Base-by-base conservation (phyloP, 2,329 filamentous ascomycete species). In the Clonostachys solani region DNA sequence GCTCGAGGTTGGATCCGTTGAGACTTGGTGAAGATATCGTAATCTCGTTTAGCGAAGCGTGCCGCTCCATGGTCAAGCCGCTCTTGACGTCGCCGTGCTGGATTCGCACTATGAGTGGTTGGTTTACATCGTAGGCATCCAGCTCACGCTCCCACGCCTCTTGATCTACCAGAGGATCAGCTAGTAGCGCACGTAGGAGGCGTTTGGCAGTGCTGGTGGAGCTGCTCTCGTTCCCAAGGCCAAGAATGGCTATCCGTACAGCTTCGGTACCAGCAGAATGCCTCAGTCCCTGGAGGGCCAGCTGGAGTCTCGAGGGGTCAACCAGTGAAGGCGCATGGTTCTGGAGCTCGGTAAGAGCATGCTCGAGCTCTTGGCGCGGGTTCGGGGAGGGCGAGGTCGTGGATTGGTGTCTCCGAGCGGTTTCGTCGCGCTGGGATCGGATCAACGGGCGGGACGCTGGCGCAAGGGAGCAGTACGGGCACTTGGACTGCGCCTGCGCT, bases 231-330 rank as follows among this genome's bases (percentile, higher is more conserved):
- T 62, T 67, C 42, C 64, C 59, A 29, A 82, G 59, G 10, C 74
- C 77, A 8, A 84, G 61, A 42, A 86, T 68, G 13, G 81, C 81
- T 48, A 86, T 69, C 16, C 81, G 72, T 33, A 84, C 72, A 3
- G 77, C 72, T 60, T 85, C 82, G 35, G 73, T 60, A 5, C 82
- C 82, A 0, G 77, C 65, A 2, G 63, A 58, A 57, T 85, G 78
- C 34, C 77, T 74, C 49, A 86, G 62, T 18, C 86, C 83, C 52
- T 81, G 77, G 18, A 89, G 67, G 12, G 87, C 87, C 55, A 92
- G 77, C 63, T 89, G 84, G 42, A 92, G 61, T 47, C 85, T 75
- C 33, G 86, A 81, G n/a, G 85, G 74, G 57, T 86, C 86, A 46
- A 87, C 74, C 55, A 83, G 77, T 49, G 74, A 77, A 19, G 80